Evolutionary conservation across 139 green algal genomes (phyloP), one percentile per base, ranked within the genome.

Genomic region (Pleodorina starrii): DNA sequence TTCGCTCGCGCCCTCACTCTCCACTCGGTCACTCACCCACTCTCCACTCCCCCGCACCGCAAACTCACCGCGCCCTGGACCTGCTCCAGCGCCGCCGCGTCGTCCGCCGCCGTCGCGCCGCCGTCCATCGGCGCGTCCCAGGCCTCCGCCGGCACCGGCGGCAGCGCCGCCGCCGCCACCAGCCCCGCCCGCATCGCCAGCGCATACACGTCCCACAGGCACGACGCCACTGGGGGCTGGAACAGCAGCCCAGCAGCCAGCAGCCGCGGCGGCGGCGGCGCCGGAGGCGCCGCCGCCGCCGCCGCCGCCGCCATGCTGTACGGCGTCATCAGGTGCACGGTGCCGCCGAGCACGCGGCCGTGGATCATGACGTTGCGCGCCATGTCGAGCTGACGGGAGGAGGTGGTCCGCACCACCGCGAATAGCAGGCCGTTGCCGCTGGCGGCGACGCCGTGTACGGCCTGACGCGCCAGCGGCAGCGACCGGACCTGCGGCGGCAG

Each of bases 171-270:
- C 43, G 66, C 82, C 66, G 66, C 82, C 63, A 51, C 82, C 44
- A 69, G 44, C 23, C 82, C 82, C 21, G 7, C 5, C 11, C 82
- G 63, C 66, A 79, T 1, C 66, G 12, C 23, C 82, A 88, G 10
- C 46, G 82, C 82, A 32, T 80, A 63, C 32, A 88, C 11, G 46
- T 88, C 82, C 82, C 82, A 88, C 60, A 88, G 63, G 60, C 60
- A 57, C 21, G 44, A 27, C 9, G 82, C 82, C 0, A 36, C 35
- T 5, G 82, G 82, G 19, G 82, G 14, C 60, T 87, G 81, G 29
- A 78, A 78, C 81, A 87, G 2, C 81, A 87, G 21, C 21, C 60
- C 81, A 25, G 81, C 81, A 5, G 63, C 81, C 1, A 78, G 35
- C 35, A 42, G 19, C 43, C 43, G 36, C 7, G 63, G 60, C 81